Conservation (phyloP, 768 basidiomycete species). For the Boletus eberwhitei region DNA sequence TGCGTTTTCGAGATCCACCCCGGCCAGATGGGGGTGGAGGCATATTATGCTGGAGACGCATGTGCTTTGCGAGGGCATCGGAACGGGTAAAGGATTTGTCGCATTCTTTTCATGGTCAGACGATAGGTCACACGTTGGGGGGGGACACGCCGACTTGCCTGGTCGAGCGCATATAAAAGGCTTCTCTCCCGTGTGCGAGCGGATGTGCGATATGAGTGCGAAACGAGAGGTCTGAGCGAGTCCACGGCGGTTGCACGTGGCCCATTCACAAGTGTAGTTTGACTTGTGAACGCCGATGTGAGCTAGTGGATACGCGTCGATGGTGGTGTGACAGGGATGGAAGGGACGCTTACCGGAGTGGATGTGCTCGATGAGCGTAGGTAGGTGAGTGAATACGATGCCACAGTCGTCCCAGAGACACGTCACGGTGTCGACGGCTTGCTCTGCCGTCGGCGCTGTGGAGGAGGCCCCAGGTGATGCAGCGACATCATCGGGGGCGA, state of each 20-base stretch:
- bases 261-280: constrained; percentile 88
- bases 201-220: constrained; percentile 85
- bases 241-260: constrained; percentile 73
- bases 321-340: too few species aligned
- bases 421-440: constrained; percentile 54
- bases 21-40: constrained; percentile 69
- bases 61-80: constrained; percentile 90
- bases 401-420: constrained; percentile 88
- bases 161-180: constrained; percentile 81
- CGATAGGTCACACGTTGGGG: not conserved
- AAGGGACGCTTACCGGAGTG: constrained; percentile 58
- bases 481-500: constrained; percentile 14
- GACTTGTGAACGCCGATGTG: constrained; percentile 85
- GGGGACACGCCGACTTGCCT: constrained; percentile 46
- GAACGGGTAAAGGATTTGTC: constrained; percentile 94
- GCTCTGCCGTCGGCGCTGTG: constrained; percentile 16
- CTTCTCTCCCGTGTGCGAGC: constrained; percentile 93
- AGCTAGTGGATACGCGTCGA: constrained; percentile 37
- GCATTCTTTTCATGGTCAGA: constrained; percentile 57
- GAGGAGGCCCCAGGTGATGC: constrained; percentile 24
- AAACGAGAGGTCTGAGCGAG: constrained; percentile 86
- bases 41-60: constrained; percentile 84
- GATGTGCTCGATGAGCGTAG: constrained; percentile 77
- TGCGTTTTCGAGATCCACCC: constrained; percentile 69
- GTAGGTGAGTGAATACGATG: constrained; percentile 65